A percentile compares a stretch with the other conserved stretches of the same genome.
Evolutionary conservation across 1,284 basidiomycete species (phyloP).

Genomic region (Leccinum cinnamomeum): DNA sequence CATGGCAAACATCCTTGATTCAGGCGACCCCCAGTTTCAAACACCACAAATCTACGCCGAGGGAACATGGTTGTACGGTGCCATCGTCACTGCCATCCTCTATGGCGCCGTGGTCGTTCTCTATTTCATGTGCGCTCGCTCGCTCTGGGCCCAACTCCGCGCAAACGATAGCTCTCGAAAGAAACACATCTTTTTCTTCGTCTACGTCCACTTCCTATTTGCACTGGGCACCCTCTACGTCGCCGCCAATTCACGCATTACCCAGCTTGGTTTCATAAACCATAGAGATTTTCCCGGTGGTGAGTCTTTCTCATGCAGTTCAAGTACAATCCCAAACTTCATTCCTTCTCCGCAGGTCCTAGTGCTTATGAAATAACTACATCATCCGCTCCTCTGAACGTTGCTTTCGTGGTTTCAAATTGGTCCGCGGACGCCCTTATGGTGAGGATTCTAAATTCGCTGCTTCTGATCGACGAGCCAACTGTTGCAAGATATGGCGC

Average conservation of each 20-base stretch:
- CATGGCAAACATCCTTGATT: constrained; percentile 16
- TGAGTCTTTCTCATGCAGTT: constrained; percentile 6
- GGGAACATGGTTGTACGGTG: constrained; percentile 35
- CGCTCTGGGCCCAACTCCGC: constrained; percentile 30
- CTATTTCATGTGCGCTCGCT: constrained; percentile 26
- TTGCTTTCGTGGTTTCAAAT: constrained; percentile 32
- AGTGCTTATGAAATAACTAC: constrained; percentile 27
- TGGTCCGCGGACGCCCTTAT: constrained; percentile 37
- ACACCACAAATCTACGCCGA: constrained; percentile 25
- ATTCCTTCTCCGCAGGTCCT: constrained; percentile 20
- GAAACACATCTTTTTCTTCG: constrained; percentile 28
- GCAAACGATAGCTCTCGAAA: constrained; percentile 9
- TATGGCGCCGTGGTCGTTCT: constrained; percentile 38
- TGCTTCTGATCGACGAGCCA: background rate
- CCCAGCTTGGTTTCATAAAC: constrained; percentile 37
- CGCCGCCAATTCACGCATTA: constrained; percentile 28
- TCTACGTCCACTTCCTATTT: constrained; percentile 35
- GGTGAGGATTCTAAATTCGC: constrained; percentile 21
- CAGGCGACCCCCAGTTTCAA: constrained; percentile 19
- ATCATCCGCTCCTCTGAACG: constrained; percentile 28
- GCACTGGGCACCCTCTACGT: constrained; percentile 34
- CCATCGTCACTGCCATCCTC: constrained; percentile 30
- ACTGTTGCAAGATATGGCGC: constrained; percentile 36
- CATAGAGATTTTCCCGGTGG: constrained; percentile 39
- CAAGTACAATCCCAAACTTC: background rate